These are phyloP conservation scores for Trichoderma semiorbis DNA, from an alignment of 2,329 filamentous ascomycete genomes.

Conservation along the genomic window DNA sequence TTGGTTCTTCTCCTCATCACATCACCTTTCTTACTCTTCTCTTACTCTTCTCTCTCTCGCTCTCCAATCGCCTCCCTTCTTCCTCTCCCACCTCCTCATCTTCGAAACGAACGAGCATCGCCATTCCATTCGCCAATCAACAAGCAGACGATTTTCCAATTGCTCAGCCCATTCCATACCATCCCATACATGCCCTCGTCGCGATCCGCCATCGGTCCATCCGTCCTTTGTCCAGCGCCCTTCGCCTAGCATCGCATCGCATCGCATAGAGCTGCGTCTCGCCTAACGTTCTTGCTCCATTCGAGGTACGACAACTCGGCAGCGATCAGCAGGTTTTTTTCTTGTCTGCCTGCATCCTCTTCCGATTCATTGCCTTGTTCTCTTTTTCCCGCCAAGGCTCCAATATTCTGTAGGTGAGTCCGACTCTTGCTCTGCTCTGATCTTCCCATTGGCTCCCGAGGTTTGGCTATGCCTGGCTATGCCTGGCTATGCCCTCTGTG, in stretches of 20 bases:
- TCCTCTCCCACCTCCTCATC: not conserved
- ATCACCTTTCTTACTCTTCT: not conserved
- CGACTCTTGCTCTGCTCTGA: not conserved
- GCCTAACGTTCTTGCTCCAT: not conserved
- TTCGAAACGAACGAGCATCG: not conserved
- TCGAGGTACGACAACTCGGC: not conserved
- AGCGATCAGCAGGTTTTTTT: slow-evolving; percentile 3
- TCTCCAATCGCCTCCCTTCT: not conserved
- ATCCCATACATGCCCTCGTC: not conserved
- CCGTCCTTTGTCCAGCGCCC: not conserved
- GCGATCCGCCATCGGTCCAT: slow-evolving; percentile 4
- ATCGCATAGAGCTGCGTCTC: not conserved
- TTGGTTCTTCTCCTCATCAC: not conserved
- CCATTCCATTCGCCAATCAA: not conserved
- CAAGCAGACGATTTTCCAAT: not conserved
- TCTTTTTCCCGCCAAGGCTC: not conserved
- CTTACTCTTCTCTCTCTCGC: not conserved
- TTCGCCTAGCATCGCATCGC: not conserved
- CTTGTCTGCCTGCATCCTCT: not conserved
- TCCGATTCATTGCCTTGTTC: not conserved
- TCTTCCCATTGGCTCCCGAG: not conserved
- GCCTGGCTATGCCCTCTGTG: not conserved
- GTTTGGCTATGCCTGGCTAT: not conserved
- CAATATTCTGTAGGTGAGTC: not conserved
- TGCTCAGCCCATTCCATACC: not conserved